These are phyloP conservation scores for Plasmodium gallinaceum DNA, from an alignment of 169 alveolate species.

Conservation along the genomic window DNA sequence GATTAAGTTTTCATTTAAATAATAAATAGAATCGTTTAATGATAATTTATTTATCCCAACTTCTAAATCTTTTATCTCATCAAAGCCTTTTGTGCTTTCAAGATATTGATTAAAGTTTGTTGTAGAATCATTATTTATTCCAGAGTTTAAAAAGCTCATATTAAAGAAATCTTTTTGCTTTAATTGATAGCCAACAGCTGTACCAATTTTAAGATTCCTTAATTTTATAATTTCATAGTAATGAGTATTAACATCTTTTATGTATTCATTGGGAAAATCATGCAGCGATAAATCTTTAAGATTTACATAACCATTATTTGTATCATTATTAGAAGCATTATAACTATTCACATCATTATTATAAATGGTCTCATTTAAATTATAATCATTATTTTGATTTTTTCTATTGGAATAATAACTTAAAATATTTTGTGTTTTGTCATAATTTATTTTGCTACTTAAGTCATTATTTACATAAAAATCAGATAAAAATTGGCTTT, in stretches of 20 bases:
- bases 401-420: constrained; percentile 37
- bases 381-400: constrained; percentile 26
- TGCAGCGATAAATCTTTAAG: constrained; percentile 47
- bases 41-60: constrained; percentile 33
- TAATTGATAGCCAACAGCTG: constrained; percentile 69
- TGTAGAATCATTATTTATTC: constrained; percentile 54
- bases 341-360: constrained; percentile 17
- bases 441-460: constrained; percentile 29
- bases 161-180: constrained; percentile 51
- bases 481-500: constrained; percentile 25
- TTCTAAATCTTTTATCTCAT: constrained; percentile 58
- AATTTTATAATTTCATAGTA: constrained; percentile 64
- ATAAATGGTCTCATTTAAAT: constrained; percentile 35
- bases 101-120: constrained; percentile 33
- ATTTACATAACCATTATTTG: constrained; percentile 26
- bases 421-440: constrained; percentile 45
- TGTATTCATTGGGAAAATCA: constrained; percentile 59
- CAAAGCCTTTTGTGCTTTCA: constrained; percentile 41
- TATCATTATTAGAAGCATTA: constrained; percentile 3
- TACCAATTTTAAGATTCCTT: constrained; percentile 60
- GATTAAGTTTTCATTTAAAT: constrained; percentile 53
- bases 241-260: constrained; percentile 67
- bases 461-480: constrained; percentile 24
- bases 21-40: constrained; percentile 41
- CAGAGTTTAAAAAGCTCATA: constrained; percentile 67